Conservation (phyloP, 73 alveolate genomes). For the Durusdinium trenchii region DNA sequence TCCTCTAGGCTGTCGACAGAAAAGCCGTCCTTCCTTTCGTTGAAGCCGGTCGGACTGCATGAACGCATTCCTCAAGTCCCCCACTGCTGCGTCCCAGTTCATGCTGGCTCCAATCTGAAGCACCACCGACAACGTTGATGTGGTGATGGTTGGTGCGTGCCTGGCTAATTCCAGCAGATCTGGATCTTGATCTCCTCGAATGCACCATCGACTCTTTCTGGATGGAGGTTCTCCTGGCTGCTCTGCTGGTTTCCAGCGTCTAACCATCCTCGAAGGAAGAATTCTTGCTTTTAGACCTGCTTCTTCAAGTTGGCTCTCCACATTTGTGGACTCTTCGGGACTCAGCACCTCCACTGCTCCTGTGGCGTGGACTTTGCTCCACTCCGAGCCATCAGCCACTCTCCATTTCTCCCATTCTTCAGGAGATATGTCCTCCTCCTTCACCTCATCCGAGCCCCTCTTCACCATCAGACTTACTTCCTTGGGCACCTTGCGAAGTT, state of each 20-base stretch:
- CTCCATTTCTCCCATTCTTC: slow-evolving; percentile 1
- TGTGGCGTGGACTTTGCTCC: background rate
- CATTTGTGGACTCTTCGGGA: background rate
- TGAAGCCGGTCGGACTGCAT: too few relatives aligned
- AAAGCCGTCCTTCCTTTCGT: too few relatives aligned
- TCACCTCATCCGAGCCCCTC: slow-evolving; percentile 21
- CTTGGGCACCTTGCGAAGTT: background rate
- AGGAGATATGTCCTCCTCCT: background rate
- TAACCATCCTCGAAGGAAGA: background rate
- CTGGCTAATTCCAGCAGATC: background rate
- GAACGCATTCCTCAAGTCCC: too few relatives aligned
- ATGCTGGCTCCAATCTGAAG: too few relatives aligned
- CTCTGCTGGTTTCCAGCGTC: slow-evolving; percentile 21
- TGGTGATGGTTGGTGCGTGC: slow-evolving; percentile 43
- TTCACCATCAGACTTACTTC: background rate
- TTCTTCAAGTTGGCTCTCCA: background rate
- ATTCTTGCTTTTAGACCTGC: background rate
- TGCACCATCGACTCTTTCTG: background rate
- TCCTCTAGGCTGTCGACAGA: too few relatives aligned
- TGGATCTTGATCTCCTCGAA: slow-evolving; percentile 29
- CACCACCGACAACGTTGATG: too few relatives aligned
- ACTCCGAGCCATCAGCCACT: background rate
- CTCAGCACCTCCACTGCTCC: background rate
- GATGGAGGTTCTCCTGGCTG: background rate
- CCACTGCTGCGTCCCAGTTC: too few relatives aligned